Base-by-base conservation (phyloP, 2,329 filamentous ascomycete genomes). In the Fonsecaea multimorphosa region DNA sequence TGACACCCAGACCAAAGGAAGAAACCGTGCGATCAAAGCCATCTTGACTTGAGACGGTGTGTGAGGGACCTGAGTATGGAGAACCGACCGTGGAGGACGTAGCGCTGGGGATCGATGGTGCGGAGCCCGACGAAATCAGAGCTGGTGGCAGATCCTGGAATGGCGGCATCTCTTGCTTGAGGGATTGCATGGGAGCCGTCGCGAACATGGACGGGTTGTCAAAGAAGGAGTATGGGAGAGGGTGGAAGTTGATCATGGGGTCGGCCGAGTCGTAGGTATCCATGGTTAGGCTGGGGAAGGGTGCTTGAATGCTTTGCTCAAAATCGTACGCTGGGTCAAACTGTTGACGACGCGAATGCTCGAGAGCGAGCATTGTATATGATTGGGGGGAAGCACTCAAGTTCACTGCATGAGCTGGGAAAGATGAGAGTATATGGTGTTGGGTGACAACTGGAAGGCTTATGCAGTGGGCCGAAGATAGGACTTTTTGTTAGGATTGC, bases 61-160 rank as follows among this genome's bases (percentile, higher is more conserved):
- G 85, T 63, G 84, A 83, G 72, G 85, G 83, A 68, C 85, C 84
- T 1, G 87, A 88, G 72, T 87, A 86, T 29, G 89, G 89, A 24
- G 89, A 91, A 63, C 87, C 87, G 68, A 88, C 85, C 61, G 86
- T 86, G 8, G 89, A 91, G 0, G 88, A 90, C 6, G 88, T 82
- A 3, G 86, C 86, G 68, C 79, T 82, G 68, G 77, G 78, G 67
- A 80, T 75, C 58, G 89, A 91, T 59, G 81, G 85, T 63, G 78
- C 88, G 65, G 86, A 89, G 27, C 82, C 83, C 66, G 84, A 87
- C 67, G 84, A 92, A 68, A 84, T 82, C 74, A 83, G 87, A 58
- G 84, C 89, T 32, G 83, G 85, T 16, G 83, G 81, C 27, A 73
- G 72, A 16, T 81, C 79, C n/a, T 68, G 57, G 19, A 68, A 51